Conservation (phyloP, 2,329 filamentous ascomycete species). For the Rhinocladiella mackenziei region DNA sequence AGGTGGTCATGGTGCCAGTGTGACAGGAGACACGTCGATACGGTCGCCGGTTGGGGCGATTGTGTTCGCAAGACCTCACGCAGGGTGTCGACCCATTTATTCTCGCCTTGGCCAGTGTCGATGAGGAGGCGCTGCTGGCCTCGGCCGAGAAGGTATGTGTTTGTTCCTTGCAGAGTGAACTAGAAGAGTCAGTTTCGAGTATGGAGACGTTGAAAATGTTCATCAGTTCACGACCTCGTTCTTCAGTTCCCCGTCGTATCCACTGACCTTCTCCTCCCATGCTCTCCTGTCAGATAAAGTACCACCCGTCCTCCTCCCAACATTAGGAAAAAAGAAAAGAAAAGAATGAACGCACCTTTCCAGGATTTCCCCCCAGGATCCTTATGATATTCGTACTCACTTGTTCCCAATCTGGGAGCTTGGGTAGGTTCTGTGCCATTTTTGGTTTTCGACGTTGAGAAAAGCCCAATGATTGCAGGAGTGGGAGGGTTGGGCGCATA, state of each 20-base stretch:
- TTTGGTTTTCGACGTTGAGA: constrained; percentile 1
- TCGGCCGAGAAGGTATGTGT: constrained; percentile 86
- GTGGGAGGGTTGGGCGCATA: not conserved
- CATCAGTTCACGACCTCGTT: not conserved
- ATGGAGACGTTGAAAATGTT: not conserved
- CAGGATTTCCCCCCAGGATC: constrained; percentile 84
- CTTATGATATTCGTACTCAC: constrained; percentile 75
- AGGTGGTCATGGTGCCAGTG: constrained; percentile 92
- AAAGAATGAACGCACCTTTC: constrained; percentile 68
- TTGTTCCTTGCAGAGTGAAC: constrained; percentile 72
- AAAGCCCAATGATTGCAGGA: not conserved
- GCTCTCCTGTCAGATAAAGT: too few relatives aligned
- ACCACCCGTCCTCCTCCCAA: too few relatives aligned
- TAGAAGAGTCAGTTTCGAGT: constrained; percentile 30
- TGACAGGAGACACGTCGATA: constrained; percentile 71
- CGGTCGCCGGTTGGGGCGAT: constrained; percentile 54
- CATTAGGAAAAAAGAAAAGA: too few relatives aligned
- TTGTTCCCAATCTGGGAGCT: constrained; percentile 69
- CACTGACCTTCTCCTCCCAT: too few relatives aligned
- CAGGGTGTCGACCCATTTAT: constrained; percentile 67
- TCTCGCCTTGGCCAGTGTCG: constrained; percentile 81
- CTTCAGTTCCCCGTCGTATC: not conserved
- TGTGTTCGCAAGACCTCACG: constrained; percentile 52
- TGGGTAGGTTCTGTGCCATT: constrained; percentile 60
- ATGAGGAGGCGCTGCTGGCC: constrained; percentile 72